These are phyloP conservation scores for Ophiostoma novo-ulmi DNA, from an alignment of 2,329 filamentous ascomycete species.

Conservation along the genomic window DNA sequence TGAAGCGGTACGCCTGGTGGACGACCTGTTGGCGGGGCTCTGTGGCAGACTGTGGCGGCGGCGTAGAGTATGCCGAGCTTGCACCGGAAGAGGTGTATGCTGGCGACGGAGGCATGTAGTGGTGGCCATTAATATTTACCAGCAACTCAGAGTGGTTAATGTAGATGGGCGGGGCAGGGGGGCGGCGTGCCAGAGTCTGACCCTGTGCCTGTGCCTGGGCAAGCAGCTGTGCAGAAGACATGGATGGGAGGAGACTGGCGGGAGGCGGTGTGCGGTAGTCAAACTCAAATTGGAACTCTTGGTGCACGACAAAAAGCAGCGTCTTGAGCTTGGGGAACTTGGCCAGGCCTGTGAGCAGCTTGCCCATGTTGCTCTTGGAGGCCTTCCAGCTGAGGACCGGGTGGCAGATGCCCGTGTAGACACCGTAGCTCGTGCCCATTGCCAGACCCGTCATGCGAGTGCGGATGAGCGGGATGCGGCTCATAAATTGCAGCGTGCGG, in stretches of 20 bases:
- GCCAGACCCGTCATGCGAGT: slow-evolving; percentile 40
- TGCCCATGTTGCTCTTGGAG: slow-evolving; percentile 41
- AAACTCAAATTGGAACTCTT: slow-evolving; percentile 45
- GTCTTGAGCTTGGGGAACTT: slow-evolving; percentile 40
- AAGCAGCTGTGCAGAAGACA: not conserved
- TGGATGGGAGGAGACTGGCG: not conserved
- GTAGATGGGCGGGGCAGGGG: not conserved
- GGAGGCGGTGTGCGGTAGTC: slow-evolving; percentile 30
- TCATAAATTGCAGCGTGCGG: slow-evolving; percentile 43
- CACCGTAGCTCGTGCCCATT: slow-evolving; percentile 43
- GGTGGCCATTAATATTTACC: not conserved
- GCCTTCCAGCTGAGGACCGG: slow-evolving; percentile 43
- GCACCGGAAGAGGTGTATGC: not conserved
- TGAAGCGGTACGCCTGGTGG: slow-evolving; percentile 44
- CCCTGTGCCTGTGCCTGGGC: not conserved
- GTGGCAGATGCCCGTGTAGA: slow-evolving; percentile 43
- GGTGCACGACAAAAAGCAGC: slow-evolving; percentile 44
- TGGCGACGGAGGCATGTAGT: not conserved
- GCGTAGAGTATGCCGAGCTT: not conserved
- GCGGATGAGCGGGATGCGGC: slow-evolving; percentile 42
- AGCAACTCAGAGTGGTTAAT: not conserved
- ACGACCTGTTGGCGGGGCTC: slow-evolving; percentile 36
- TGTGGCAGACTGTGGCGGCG: slow-evolving; percentile 26
- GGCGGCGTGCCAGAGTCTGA: not conserved
- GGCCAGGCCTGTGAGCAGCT: slow-evolving; percentile 39